Conservation (phyloP, 257 asterid genomes). For the Echites panduratus region DNA sequence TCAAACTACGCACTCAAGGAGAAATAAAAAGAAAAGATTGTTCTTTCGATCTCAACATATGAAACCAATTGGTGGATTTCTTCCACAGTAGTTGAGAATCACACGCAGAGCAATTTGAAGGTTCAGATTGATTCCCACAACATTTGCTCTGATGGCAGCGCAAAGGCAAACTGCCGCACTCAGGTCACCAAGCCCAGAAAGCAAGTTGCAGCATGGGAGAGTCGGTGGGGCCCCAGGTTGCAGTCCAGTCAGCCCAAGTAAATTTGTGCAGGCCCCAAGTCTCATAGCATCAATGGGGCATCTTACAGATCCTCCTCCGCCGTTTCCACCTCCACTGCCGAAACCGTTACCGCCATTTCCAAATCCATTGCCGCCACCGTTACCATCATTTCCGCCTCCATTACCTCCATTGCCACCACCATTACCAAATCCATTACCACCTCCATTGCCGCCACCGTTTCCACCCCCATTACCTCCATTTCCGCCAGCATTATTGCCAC, state of each 20-base stretch:
- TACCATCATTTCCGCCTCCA: not conserved
- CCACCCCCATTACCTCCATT: not conserved
- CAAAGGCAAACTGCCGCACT: constrained; percentile 32
- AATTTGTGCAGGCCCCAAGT: constrained; percentile 20
- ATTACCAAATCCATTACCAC: too few species aligned
- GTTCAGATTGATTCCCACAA: constrained; percentile 17
- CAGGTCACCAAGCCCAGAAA: constrained; percentile 18
- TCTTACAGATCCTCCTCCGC: constrained; percentile 3
- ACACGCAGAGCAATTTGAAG: constrained; percentile 11
- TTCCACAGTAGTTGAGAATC: constrained; percentile 23
- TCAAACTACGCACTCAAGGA: too few species aligned
- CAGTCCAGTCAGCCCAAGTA: constrained; percentile 25
- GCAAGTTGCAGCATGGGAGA: constrained; percentile 15
- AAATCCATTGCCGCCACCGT: not conserved
- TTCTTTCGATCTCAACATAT: not conserved
- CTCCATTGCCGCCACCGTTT: not conserved
- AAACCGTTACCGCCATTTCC: not conserved
- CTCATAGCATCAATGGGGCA: constrained; percentile 25
- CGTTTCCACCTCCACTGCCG: too few species aligned
- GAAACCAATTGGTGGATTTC: constrained; percentile 3
- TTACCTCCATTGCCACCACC: not conserved
- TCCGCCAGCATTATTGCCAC: not conserved
- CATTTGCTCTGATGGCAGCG: constrained; percentile 25
- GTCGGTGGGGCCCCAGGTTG: constrained; percentile 12
- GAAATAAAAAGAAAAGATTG: not conserved